Conservation (phyloP, 2,329 filamentous ascomycete species). For the Lachnellula subtilissima region DNA sequence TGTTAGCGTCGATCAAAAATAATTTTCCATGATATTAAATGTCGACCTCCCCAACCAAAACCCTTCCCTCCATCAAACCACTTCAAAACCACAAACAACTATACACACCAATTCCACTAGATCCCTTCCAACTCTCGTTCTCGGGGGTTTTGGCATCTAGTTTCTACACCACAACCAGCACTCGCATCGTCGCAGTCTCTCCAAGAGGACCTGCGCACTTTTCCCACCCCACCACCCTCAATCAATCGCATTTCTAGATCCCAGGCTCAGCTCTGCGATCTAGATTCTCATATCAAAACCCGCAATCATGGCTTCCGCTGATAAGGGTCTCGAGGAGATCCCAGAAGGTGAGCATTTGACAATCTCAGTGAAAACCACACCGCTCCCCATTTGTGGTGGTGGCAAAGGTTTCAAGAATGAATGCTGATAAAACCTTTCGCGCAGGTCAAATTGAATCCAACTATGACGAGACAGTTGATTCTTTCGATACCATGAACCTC, state of each 20-base stretch:
- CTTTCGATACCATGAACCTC: conserved; percentile 96
- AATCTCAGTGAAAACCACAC: conserved; percentile 18
- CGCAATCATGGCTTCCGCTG: conserved; percentile 93
- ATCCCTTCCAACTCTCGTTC: conserved; percentile 31
- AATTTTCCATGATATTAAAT: conserved; percentile 4
- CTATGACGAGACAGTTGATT: conserved; percentile 99
- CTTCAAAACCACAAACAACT: conserved; percentile 14
- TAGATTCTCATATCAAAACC: conserved; percentile 51
- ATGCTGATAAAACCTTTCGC: conserved; percentile 20
- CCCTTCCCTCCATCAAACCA: conserved; percentile 17
- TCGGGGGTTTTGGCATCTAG: conserved; percentile 48
- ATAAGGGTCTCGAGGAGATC: conserved; percentile 97
- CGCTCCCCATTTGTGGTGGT: conserved; percentile 14
- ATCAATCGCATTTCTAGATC: conserved; percentile 50
- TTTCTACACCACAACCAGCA: conserved; percentile 31
- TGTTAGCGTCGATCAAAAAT: conserved; percentile 8
- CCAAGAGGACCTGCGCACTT: conserved; percentile 27
- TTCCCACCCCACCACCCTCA: conserved; percentile 25
- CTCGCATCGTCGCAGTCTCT: conserved; percentile 29
- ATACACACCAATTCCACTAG: conserved; percentile 23
- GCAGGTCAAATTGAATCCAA: conserved; percentile 99
- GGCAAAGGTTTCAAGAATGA: conserved; percentile 6
- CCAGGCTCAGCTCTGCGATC: conserved; percentile 73
- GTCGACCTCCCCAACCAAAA: neutral
- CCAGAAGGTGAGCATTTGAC: conserved; percentile 68